These are phyloP conservation scores for Epichloe hybrida DNA, from an alignment of 2,329 filamentous ascomycete genomes.

Conservation along the genomic window DNA sequence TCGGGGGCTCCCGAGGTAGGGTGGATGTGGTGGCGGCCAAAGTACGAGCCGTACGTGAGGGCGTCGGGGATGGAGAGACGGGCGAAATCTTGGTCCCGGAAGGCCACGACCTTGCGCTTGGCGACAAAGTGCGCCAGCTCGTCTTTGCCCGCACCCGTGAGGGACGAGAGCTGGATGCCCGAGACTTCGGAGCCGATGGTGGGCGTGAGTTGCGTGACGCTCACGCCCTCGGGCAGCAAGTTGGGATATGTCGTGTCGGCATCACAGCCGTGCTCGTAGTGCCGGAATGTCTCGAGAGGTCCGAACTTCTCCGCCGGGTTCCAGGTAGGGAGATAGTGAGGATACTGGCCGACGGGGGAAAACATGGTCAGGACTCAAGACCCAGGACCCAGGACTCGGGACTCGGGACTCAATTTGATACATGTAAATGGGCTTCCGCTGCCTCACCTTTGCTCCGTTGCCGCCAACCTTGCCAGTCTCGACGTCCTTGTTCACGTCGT, in stretches of 20 bases:
- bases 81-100: slow-evolving; percentile 62
- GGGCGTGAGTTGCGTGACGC: slow-evolving; percentile 51
- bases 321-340: slow-evolving; percentile 63
- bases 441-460: slow-evolving; percentile 14
- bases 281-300: slow-evolving; percentile 55
- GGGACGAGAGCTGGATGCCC: slow-evolving; percentile 56
- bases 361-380: neutral
- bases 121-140: slow-evolving; percentile 65
- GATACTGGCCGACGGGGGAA: slow-evolving; percentile 33
- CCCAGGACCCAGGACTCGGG: neutral
- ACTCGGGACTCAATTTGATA: no score
- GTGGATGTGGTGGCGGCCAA: slow-evolving; percentile 71
- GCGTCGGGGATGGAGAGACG: slow-evolving; percentile 57
- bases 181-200: slow-evolving; percentile 60
- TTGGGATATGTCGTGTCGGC: slow-evolving; percentile 58
- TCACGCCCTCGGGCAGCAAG: slow-evolving; percentile 41
- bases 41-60: slow-evolving; percentile 58
- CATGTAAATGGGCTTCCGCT: neutral
- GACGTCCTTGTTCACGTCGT: slow-evolving; percentile 13
- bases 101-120: slow-evolving; percentile 65
- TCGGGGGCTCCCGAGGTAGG: slow-evolving; percentile 68
- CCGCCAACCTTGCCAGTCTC: slow-evolving; percentile 17
- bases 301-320: slow-evolving; percentile 49
- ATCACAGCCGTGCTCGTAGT: slow-evolving; percentile 63
- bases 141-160: slow-evolving; percentile 57